A percentile compares a stretch with the other conserved stretches of the same genome.
Evolutionary conservation across 73 alveolate genomes (phyloP).

Genomic region (Tetrahymena thermophila): DNA sequence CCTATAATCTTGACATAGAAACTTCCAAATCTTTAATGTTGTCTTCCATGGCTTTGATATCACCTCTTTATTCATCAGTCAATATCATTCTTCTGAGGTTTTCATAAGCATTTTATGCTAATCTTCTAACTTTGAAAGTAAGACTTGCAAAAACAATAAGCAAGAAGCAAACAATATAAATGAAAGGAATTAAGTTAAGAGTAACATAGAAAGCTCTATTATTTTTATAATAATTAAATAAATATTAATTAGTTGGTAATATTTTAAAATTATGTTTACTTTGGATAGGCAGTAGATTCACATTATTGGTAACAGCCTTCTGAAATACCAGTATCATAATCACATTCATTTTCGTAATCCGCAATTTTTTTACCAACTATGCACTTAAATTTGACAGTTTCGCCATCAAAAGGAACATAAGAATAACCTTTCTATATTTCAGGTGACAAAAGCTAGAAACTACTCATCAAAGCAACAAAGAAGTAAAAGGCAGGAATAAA

Average conservation of each 20-base stretch:
- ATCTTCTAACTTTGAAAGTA: not conserved
- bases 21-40: not conserved
- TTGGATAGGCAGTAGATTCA: not conserved
- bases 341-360: not conserved
- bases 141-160: not conserved
- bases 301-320: not conserved
- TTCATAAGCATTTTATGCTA: not conserved
- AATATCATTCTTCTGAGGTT: not conserved
- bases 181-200: not conserved
- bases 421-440: not conserved
- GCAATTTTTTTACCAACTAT: not conserved
- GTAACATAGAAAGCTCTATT: not conserved
- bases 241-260: not conserved
- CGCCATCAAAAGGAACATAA: not conserved
- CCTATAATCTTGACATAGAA: not conserved
- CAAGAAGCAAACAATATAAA: not conserved
- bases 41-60: not conserved
- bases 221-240: not conserved
- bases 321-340: not conserved
- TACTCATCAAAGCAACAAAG: not conserved
- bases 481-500: not conserved
- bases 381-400: not conserved
- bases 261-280: not conserved
- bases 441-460: not conserved
- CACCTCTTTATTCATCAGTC: not conserved